Base-by-base conservation (phyloP, 805 yeast species). In the Lachancea quebecensis region DNA sequence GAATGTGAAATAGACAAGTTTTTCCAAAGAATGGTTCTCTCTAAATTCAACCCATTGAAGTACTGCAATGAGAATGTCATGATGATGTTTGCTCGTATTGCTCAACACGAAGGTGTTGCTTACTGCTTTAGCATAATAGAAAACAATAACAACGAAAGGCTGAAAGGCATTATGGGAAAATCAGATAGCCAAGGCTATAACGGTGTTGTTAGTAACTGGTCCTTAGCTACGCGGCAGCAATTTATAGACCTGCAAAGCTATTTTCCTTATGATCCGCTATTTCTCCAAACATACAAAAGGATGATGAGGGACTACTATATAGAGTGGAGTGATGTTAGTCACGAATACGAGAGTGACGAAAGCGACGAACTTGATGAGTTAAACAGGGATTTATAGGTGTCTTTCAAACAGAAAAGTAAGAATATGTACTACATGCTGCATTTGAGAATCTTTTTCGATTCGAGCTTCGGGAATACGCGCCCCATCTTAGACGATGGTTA, bases 61-160 rank as follows among this genome's bases (percentile, higher is more conserved):
- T 91, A 81, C 69, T 88, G 96, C 66, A 91, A 90, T 59, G 95
- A 86, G 57, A 87, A 95, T 12, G 97, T 91, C 39, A 96, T 90
- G 49, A 74, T 82, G 47, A 91, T 90, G 72, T 91, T 91, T 71
- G 97, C 98, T 10, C 82, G 88, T 52, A 79, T 93, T 35, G 87
- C 98, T 2, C 95, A 91, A 55, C 81, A 82, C 56, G 86, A 87
- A 53, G 88, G 87, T 58, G 85, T 87, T 15, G 95, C 95, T 42
- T 91, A 90, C 66, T 91, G 98, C 64, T 91, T 85, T 65, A 83
- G 95, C 29, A 85, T 93, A 38, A 86, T 93, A 50, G 97, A 91
- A 57, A 86, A 85, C 59, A 91, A 90, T 66, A 84, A 88, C 56
- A 73, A 62, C 42, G 74, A 70, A 50, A 69, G 67, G 49, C 54